Conservation (phyloP, 2,329 filamentous ascomycete genomes). For the Hymenoscyphus albidus region DNA sequence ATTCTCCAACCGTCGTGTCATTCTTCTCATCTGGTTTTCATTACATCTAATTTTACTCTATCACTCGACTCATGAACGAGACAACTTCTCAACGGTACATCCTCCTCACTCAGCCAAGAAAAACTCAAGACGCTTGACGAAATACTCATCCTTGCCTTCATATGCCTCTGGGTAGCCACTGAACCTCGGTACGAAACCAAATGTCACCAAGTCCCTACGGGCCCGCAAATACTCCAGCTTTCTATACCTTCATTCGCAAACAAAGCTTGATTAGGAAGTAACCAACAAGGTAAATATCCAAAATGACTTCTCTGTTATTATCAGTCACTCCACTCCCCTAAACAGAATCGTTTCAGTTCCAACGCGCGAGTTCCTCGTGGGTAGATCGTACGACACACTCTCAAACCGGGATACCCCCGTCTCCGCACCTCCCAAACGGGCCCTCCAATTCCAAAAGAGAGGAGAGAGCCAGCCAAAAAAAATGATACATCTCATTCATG, state of each 20-base stretch:
- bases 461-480: background rate
- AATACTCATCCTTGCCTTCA: background rate
- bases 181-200: background rate
- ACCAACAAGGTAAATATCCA: background rate
- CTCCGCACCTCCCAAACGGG: too few relatives aligned
- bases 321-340: background rate
- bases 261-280: background rate
- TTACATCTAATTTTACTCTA: background rate
- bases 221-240: background rate
- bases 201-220: background rate
- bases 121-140: background rate
- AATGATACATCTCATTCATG: slow-evolving; percentile 1
- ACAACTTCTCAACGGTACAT: background rate
- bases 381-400: background rate
- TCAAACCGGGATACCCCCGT: background rate
- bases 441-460: background rate
- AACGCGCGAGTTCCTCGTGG: background rate
- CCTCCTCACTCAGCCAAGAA: background rate
- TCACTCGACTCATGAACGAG: background rate
- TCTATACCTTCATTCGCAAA: background rate
- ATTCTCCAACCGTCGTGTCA: background rate
- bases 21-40: background rate
- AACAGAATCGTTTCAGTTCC: background rate
- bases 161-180: background rate
- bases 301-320: background rate